Base-by-base conservation (phyloP, 495 filamentous ascomycete species). In the Penicillium chermesinum region DNA sequence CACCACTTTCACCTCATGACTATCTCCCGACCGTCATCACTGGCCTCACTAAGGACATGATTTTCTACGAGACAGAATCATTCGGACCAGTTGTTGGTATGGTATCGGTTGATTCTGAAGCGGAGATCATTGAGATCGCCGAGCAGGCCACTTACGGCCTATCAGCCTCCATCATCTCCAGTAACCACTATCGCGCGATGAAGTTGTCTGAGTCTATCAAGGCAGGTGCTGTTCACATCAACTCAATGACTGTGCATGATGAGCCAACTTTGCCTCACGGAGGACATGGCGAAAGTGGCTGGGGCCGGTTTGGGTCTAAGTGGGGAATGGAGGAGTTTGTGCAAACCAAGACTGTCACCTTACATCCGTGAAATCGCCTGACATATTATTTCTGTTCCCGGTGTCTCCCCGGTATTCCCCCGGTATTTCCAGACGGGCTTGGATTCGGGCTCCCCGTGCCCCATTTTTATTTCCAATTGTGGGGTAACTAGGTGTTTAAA, bases 141-240 rank as follows among this genome's bases (percentile, higher is more conserved):
- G 96, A 97, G 58, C 87, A 94, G 50, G 90, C 85, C 65, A 79
- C 93, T 44, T 93, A 91, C 61, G 91, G 91, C 7, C 74, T 97
- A 35, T 95, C 90, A 1, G 91, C 89, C 17, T 91, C 88, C 57
- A 87, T 97, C 34, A 95, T 91, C 89, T 95, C 88, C n/a, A 93
- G 90, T 59, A 88, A 96, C 56, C 74, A 82, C 2, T 76, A 65
- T 9, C 81, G 75, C 53, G 91, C 85, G 12, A 81, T 88, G 53
- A 73, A 84, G 58, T 69, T 97, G 13, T n/a, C 40, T 14, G 13
- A 27, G 10, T n/a, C n/a, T 16, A 20, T 42, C 10, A 25, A 42
- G 2, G 25, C 13, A 27, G 40, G 43, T 9, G 81, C 83, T 7
- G 83, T 94, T 15, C 88, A 93, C 63, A 85, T 91, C 54, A 93